These are phyloP conservation scores for Beauveria sp. DNA, from an alignment of 2,329 filamentous ascomycete genomes.

Conservation along the genomic window DNA sequence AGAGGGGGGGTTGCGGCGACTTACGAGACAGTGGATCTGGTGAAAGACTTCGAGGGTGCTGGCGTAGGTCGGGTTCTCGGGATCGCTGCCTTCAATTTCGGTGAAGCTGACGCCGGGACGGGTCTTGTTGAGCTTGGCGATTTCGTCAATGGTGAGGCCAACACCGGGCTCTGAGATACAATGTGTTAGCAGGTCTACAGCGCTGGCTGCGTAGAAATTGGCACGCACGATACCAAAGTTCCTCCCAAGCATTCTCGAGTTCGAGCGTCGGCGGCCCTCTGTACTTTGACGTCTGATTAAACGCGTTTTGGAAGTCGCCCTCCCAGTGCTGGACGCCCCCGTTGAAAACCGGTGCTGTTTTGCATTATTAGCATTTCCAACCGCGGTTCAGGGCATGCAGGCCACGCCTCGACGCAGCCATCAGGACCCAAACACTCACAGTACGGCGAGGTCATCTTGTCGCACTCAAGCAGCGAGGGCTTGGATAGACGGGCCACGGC, in stretches of 20 bases:
- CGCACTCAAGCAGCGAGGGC: constrained; percentile 6
- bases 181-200: neutral
- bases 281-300: constrained; percentile 8
- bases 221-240: constrained; percentile 9
- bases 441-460: constrained; percentile 4
- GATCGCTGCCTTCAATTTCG: constrained; percentile 7
- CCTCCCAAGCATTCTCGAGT: constrained; percentile 3
- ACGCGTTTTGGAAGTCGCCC: constrained; percentile 3
- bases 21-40: constrained; percentile 14
- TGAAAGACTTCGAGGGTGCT: constrained; percentile 14
- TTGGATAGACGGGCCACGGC: neutral
- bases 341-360: constrained; percentile 4
- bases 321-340: constrained; percentile 9
- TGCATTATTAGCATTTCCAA: neutral
- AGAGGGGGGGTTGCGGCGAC: neutral
- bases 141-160: neutral
- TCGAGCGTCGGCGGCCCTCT: constrained; percentile 10
- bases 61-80: constrained; percentile 10
- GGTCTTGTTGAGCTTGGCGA: constrained; percentile 10
- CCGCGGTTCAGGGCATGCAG: neutral
- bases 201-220: neutral
- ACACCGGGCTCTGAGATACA: neutral
- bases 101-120: neutral
- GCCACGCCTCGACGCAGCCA: neutral
- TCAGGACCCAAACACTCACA: neutral